Base-by-base conservation (phyloP, 768 basidiomycete species). In the Tylopilus rubrobrunneus region DNA sequence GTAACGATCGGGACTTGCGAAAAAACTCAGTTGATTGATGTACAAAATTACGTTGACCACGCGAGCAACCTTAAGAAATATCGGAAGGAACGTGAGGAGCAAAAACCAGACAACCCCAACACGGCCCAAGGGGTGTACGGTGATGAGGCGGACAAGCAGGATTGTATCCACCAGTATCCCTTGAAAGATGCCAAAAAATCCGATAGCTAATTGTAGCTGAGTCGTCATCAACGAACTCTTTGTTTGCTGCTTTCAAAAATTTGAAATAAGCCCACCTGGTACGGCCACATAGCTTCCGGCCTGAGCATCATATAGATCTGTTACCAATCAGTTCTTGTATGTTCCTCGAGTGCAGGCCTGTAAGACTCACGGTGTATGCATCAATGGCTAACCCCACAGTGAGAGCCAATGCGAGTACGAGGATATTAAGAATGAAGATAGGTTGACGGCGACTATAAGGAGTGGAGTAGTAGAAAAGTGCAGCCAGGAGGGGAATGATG, bases 391-490 rank as follows among this genome's bases (percentile, higher is more conserved):
- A 19, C 19, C 19, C 19, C 19, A 19, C 19, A 19, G 19, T 19
- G 19, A 19, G 19, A 19, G 33, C 33, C 10, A 34, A 12, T 5
- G 17, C 4, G n/a, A 61, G 21, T 2, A 45, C 47, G 3, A 55
- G 31, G 14, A 60, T 41, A 21, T 62, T 67, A 14, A 67, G 65
- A 9, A 62, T 51, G 14, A 63, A 67, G 14, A 67, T 65, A 15
- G 60, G 64, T 33, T 52, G 60, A 21, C 57, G 46, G 11, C 66
- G 58, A 28, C 56, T 57, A 41, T 39, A 41, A 7, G 53, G 43
- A 25, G 58, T 63, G 27, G 63, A 67, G 11, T 65, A 67, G 46
- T 65, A 62, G 45, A 67, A 63, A n/a, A 67, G 37, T 10, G 61
- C 61, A 19, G 48, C 44, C n/a, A 65, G 17, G 23, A 67, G 59